Evolutionary conservation across 2,329 filamentous ascomycete genomes (phyloP), one percentile per base, ranked within the genome.

Genomic region (Thelonectria discophora): DNA sequence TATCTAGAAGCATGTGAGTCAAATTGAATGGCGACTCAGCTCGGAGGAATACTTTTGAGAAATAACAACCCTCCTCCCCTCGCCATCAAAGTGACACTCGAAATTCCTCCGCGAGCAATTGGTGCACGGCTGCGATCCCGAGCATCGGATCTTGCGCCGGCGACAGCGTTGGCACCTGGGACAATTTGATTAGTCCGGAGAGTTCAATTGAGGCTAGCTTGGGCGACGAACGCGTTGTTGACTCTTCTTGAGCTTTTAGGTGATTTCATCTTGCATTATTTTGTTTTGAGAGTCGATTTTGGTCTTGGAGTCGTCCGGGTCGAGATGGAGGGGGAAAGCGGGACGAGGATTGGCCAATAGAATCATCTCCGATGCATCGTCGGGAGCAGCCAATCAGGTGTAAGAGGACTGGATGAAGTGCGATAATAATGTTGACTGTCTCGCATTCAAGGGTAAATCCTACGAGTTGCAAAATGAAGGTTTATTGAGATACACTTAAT

Each of bases 91-190:
- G 49, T 60, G 21, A 17, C 58, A 60, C 5, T 46, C 48, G 5
- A 51, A 46, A 39, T 55, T 60, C 32, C 42, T 55, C 4, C 50
- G 46, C 18, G 58, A 49, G 58, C 58, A 60, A 32, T 55, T 60
- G 15, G 40, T 32, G 52, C 58, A 60, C 17, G 58, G 58, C 15
- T 60, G 47, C 20, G 52, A 40, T 32, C 58, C 58, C 47, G 58
- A 55, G 21, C 58, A 60, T 40, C 58, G 58, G 17, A 60, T 51
- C 52, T 60, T 60, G 52, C 58, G 58, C 32, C 40, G 34, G 10
- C 58, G 58, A 45, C 58, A 60, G 34, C 58, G 58, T 17, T 60
- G 27, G 34, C 58, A 60, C 13, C 58, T 60, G 21, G 40, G 40
- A 13, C 6, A 13, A 24, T 18, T 30, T 45, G 17, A 49, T 60